These are phyloP conservation scores for Coccinonectria pachysandricola DNA, from an alignment of 2,329 filamentous ascomycete species.

Conservation along the genomic window DNA sequence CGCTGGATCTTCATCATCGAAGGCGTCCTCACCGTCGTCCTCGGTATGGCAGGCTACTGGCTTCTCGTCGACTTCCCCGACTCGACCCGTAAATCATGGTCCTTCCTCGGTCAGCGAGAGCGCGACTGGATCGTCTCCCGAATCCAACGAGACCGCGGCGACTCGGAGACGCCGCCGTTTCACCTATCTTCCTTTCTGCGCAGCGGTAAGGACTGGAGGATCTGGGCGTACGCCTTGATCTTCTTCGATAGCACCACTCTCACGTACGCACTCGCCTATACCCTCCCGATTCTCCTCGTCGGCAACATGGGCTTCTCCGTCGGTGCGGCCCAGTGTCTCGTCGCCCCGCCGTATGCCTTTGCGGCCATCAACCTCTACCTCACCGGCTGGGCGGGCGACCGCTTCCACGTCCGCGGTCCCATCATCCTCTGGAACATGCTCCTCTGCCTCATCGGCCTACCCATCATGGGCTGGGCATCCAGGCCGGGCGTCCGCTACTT, in stretches of 20 bases:
- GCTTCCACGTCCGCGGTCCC: conserved; percentile 54
- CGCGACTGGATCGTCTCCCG: conserved; percentile 40
- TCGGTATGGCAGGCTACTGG: conserved; percentile 43
- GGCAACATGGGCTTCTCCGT: conserved; percentile 53
- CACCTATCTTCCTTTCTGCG: conserved; percentile 35
- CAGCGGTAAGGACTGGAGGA: conserved; percentile 40
- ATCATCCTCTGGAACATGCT: conserved; percentile 56
- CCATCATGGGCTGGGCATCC: conserved; percentile 59
- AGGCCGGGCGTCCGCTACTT: conserved; percentile 54
- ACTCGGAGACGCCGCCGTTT: conserved; percentile 45
- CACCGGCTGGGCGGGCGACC: conserved; percentile 56
- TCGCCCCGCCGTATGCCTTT: conserved; percentile 59
- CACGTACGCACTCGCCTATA: conserved; percentile 68
- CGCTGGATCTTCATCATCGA: conserved; percentile 56
- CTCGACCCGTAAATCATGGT: conserved; percentile 37
- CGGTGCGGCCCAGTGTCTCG: conserved; percentile 56
- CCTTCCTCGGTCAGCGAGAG: conserved; percentile 43
- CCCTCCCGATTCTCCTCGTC: conserved; percentile 64
- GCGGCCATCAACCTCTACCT: conserved; percentile 52
- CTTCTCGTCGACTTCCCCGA: conserved; percentile 56
- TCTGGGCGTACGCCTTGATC: conserved; percentile 53
- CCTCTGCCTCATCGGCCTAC: conserved; percentile 56
- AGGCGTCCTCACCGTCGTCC: conserved; percentile 42
- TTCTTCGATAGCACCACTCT: conserved; percentile 60
- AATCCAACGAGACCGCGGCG: conserved; percentile 48